Percentiles rank a stretch among this genome's conserved stretches.
phyloP scores from a whole-genome alignment of 768 basidiomycete species.

The Zangia roseola region DNA sequence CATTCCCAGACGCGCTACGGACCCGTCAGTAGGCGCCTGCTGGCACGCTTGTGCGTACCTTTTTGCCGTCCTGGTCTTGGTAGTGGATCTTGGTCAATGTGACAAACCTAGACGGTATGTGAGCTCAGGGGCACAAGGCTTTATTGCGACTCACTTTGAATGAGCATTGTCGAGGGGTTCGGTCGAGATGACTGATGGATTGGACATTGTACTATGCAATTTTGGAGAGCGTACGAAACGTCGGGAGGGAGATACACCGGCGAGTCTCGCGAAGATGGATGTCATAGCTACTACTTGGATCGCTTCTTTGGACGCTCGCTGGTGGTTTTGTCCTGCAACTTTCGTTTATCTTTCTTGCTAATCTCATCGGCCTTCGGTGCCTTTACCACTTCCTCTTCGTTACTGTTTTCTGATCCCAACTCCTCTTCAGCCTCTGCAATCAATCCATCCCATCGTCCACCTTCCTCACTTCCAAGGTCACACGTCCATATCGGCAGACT shows the following conservation, averaged over 20 bases:
- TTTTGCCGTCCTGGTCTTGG: slow-evolving; percentile 70
- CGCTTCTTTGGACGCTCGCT: slow-evolving; percentile 23
- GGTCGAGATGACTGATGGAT: slow-evolving; percentile 41
- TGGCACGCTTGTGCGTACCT: slow-evolving; percentile 54
- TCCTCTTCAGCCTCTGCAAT: slow-evolving; percentile 12
- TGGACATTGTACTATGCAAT: not conserved
- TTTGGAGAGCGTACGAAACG: not conserved
- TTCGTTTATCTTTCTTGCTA: slow-evolving; percentile 11
- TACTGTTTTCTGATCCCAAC: slow-evolving; percentile 5
- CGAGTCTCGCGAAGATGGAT: slow-evolving; percentile 6
- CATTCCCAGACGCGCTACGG: slow-evolving; percentile 93
- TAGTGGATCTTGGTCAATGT: slow-evolving; percentile 80
- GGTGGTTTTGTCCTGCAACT: not conserved
- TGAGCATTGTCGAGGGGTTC: slow-evolving; percentile 52
- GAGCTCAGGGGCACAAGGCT: not conserved
- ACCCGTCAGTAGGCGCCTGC: too few species aligned
- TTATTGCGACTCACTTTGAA: slow-evolving; percentile 47
- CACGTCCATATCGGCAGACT: slow-evolving; percentile 92
- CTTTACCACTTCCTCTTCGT: not conserved
- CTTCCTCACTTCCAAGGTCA: slow-evolving; percentile 52
- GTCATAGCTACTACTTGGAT: not conserved
- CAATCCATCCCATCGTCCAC: slow-evolving; percentile 32
- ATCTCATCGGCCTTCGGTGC: not conserved
- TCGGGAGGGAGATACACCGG: not conserved
- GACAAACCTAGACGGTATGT: slow-evolving; percentile 62